Base-by-base conservation (phyloP, 1,139 yeast genomes). In the Lodderomyces metapsilosis region DNA sequence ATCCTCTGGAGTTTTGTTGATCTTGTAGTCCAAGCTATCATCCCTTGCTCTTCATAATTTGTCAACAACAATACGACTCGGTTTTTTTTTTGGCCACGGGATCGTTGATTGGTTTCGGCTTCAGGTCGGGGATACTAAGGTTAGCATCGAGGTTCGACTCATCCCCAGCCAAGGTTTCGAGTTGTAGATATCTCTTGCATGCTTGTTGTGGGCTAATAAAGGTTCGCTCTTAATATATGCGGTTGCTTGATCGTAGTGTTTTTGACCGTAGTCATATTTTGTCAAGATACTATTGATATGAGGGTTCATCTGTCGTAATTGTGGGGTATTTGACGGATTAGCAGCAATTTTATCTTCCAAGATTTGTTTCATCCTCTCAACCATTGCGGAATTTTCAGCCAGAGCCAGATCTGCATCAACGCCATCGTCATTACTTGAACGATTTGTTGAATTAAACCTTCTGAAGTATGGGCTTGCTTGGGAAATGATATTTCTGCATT, bases 121-220 rank as follows among this genome's bases (percentile, higher is more conserved):
- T 64, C 53, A 61, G 53, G 41, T 87, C 95, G 16, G 76, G 61
- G 3, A 85, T 82, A 34, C 95, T 61, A 24, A 77, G 54, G 22
- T 74, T 74, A 2, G 81, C 63, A 47, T 83, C 89, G 2, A 59
- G 50, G 0, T 56, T 53, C 1, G 67, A 49, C 51, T 87, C 1
- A 64, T 56, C 0, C 96, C 96, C 0, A 63, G 66, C 96, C 96
- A 88, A 0, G 91, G 88, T 20, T 53, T 52, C 0, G 77, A 55
- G 41, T 65, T 55, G 23, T 59, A 53, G 2, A 78, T 64, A 1
- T 79, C 82, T 43, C 68, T 62, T 0, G 81, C 71, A 33, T 76
- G 81, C 43, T 74, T 76, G 38, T 78, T 71, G 20, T 44, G 41
- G 9, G 45, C 48, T n/a, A 66, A 49, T 5, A 60, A 43, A 0